A percentile compares a stretch with the other conserved stretches of the same genome.
Evolutionary conservation across 2,329 filamentous ascomycete species (phyloP).

Genomic region (Fusarium palustre): DNA sequence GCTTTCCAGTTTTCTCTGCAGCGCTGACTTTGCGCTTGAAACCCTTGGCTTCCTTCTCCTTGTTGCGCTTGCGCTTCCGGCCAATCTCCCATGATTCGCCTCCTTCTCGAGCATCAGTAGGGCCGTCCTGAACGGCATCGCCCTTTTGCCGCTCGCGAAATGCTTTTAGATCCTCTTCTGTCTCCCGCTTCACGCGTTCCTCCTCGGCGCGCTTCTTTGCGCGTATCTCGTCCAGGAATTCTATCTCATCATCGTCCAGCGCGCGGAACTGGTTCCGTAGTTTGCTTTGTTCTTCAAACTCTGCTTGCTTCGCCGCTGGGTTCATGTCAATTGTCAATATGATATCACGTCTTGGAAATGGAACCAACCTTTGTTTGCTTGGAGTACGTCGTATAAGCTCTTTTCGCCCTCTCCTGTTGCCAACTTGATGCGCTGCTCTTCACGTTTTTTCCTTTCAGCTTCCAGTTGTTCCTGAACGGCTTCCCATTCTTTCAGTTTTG

Average conservation of each 20-base stretch:
- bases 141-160: conserved; percentile 66
- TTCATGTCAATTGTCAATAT: not conserved
- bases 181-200: conserved; percentile 65
- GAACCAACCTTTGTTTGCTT: conserved; percentile 80
- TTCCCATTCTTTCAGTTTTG: conserved; percentile 67
- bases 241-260: conserved; percentile 82
- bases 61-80: conserved; percentile 54
- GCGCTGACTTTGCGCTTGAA: conserved; percentile 46
- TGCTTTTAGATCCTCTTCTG: conserved; percentile 65
- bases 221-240: conserved; percentile 74
- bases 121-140: conserved; percentile 28
- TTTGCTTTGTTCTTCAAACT: conserved; percentile 78
- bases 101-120: conserved; percentile 41
- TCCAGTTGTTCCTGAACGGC: conserved; percentile 74
- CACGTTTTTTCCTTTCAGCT: conserved; percentile 65
- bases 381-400: conserved; percentile 78
- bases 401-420: conserved; percentile 62
- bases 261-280: conserved; percentile 82
- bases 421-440: conserved; percentile 60
- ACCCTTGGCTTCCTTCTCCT: conserved; percentile 53
- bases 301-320: conserved; percentile 81
- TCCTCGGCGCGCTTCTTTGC: conserved; percentile 65
- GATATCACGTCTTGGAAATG: not conserved
- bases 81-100: conserved; percentile 52
- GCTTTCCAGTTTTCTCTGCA: conserved; percentile 20